Percentiles rank a stretch among this genome's conserved stretches.
Evolutionary conservation across 495 filamentous ascomycete species (phyloP).

Genomic region (Hypoxylon lenormandii): DNA sequence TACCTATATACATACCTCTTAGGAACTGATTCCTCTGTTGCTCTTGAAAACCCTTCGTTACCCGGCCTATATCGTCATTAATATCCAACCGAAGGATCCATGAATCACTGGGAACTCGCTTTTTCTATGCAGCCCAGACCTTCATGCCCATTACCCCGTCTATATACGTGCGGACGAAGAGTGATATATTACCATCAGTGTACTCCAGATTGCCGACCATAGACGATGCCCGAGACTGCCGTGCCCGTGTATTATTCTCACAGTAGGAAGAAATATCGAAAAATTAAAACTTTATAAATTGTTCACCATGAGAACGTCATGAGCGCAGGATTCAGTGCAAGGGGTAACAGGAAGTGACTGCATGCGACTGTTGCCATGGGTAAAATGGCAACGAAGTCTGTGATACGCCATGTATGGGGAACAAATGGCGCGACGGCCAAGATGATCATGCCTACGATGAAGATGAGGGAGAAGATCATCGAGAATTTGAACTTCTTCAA

Average conservation of each 20-base stretch:
- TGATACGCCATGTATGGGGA: slow-evolving; percentile 75
- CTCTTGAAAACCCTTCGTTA: neutral
- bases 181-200: too few relatives aligned
- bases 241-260: neutral
- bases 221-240: neutral
- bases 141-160: neutral
- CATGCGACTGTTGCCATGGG: slow-evolving; percentile 78
- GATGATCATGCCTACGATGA: slow-evolving; percentile 74
- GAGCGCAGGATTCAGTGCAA: slow-evolving; percentile 79
- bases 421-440: slow-evolving; percentile 73
- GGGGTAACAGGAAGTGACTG: slow-evolving; percentile 76
- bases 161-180: neutral
- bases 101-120: slow-evolving; percentile 6
- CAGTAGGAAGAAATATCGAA: neutral
- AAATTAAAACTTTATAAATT: neutral
- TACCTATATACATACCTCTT: too few relatives aligned
- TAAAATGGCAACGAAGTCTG: slow-evolving; percentile 81
- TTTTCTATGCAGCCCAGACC: neutral
- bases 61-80: neutral
- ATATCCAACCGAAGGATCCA: slow-evolving; percentile 10
- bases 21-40: too few relatives aligned
- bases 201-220: too few relatives aligned
- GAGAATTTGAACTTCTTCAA: slow-evolving; percentile 81
- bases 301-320: slow-evolving; percentile 83
- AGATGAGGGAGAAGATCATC: slow-evolving; percentile 71